Evolutionary conservation across 2,329 filamentous ascomycete genomes (phyloP), one percentile per base, ranked within the genome.

Genomic region (Chaetoscypha palmicola): DNA sequence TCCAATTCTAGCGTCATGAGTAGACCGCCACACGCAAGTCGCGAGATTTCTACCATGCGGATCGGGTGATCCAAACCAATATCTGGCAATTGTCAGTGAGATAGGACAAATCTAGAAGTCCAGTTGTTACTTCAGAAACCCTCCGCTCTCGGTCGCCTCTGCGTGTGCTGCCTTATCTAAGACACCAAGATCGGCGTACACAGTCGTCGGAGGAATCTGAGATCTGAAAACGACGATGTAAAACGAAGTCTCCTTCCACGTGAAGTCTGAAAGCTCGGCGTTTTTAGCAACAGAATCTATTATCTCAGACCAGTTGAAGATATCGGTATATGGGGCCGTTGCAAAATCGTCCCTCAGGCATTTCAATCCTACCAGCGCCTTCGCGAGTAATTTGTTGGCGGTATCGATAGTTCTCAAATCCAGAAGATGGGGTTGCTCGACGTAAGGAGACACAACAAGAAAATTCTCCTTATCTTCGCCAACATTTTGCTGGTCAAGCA

Each of bases 151-250:
- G 14, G 81, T 82, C 10, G 90, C 90, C 62, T 95, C 89, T 19
- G 76, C 72, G 62, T 95, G 89, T 5, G 85, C 85, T 47, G 79
- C 79, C 59, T 82, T 81, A 64, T 95, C 90, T 23, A 95, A 72
- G 20, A 73, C 71, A 31, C 81, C 81, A 30, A 95, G 73, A 46
- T 83, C 72, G 9, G 76, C 75, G 47, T 79, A 78, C 50, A 87
- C 78, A 1, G 82, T 83, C 10, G 71, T 75, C 2, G 74, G 70
- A 28, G 80, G 79, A 44, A 95, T 77, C 51, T 72, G 75, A 4
- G 85, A 91, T 12, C 86, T 76, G 65, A 95, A 95, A 3, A 82
- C 82, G 31, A 95, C 88, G 44, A 92, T 80, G 65, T 91, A 94
- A 68, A 91, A 94, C 21, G 69, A 72, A 38, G 72, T 74, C 47